phyloP scores from a whole-genome alignment of 495 filamentous ascomycete genomes.

The Neurospora hispaniola region DNA sequence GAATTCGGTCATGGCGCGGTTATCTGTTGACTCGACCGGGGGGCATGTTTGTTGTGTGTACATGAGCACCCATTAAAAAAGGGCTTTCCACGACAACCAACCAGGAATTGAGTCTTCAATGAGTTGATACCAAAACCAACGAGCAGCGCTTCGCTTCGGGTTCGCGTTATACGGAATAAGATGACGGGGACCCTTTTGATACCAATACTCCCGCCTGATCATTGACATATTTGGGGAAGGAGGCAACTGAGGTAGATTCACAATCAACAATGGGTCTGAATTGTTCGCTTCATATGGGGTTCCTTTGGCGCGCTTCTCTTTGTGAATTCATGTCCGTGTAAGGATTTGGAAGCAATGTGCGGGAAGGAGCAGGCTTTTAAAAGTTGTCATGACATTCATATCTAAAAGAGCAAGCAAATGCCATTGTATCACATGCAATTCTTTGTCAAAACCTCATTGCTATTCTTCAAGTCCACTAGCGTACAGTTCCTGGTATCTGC shows the following conservation, averaged over 20 bases:
- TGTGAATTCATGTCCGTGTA: not conserved
- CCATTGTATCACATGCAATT: not conserved
- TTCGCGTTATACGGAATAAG: not conserved
- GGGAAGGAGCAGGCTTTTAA: not conserved
- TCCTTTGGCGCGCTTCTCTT: not conserved
- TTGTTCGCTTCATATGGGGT: not conserved
- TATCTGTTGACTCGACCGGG: constrained; percentile 2
- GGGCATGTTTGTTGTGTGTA: not conserved
- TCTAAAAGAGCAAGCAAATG: not conserved
- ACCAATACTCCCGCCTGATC: not conserved
- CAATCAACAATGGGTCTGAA: not conserved
- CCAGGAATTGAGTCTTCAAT: not conserved
- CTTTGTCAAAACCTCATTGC: no score
- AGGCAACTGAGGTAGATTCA: not conserved
- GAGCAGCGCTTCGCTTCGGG: not conserved
- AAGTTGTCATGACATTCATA: not conserved
- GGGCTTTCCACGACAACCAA: not conserved
- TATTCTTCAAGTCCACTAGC: no score
- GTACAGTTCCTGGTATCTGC: no score
- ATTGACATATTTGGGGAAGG: not conserved
- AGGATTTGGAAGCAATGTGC: not conserved
- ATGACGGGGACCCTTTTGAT: not conserved
- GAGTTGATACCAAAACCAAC: not conserved
- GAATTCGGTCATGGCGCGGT: constrained; percentile 26
- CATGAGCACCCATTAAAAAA: not conserved